Evolutionary conservation across 441 rosid species (phyloP).

Genomic region (Metrosideros polymorpha): DNA sequence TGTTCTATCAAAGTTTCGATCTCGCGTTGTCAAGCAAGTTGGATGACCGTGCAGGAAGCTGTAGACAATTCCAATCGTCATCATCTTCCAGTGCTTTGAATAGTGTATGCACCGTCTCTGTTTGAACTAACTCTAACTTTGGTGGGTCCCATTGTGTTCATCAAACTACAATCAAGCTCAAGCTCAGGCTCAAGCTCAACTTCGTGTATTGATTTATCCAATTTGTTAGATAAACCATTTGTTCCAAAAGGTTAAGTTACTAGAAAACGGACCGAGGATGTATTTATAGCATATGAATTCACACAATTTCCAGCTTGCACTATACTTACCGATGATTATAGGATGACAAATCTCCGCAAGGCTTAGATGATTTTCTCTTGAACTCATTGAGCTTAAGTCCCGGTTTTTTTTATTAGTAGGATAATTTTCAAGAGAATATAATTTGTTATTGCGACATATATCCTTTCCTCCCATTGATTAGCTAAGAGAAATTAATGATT

Average conservation of each 20-base stretch:
- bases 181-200: not conserved
- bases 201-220: not conserved
- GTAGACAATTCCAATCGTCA: not conserved
- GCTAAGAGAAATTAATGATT: not conserved
- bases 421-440: no score
- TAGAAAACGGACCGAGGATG: not conserved
- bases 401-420: no score
- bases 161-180: not conserved
- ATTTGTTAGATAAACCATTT: not conserved
- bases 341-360: not conserved
- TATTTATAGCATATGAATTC: not conserved
- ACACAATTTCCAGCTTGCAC: not conserved
- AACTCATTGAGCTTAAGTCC: no score
- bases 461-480: not conserved
- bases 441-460: no score
- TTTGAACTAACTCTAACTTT: not conserved
- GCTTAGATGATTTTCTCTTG: no score
- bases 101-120: not conserved
- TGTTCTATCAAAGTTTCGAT: not conserved
- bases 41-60: not conserved
- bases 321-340: not conserved
- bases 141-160: not conserved
- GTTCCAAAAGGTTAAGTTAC: not conserved
- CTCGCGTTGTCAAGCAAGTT: not conserved
- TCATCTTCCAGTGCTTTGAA: not conserved